phyloP scores from a whole-genome alignment of 2,329 filamentous ascomycete genomes.

The Lojkania enalia region DNA sequence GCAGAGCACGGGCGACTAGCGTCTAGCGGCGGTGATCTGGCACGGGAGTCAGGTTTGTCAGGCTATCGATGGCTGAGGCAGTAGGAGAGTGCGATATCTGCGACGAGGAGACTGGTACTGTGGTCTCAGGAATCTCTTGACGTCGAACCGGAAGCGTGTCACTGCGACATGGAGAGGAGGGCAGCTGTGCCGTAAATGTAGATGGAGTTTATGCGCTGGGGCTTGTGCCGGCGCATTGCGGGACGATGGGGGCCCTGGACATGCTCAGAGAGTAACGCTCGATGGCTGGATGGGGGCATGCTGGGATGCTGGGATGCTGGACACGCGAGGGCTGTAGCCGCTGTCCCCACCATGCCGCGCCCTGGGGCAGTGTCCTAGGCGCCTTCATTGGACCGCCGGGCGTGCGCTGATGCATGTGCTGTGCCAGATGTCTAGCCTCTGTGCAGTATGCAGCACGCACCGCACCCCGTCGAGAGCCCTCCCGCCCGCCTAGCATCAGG shows the following conservation, averaged over 20 bases:
- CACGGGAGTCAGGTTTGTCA: slow-evolving; percentile 12
- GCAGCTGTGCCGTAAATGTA: slow-evolving; percentile 37
- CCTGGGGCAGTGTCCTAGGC: not conserved
- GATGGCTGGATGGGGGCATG: too few relatives aligned
- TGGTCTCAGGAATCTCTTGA: slow-evolving; percentile 31
- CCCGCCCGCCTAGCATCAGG: too few relatives aligned
- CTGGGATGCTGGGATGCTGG: not conserved
- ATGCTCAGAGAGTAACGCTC: too few relatives aligned
- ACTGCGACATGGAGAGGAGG: slow-evolving; percentile 32
- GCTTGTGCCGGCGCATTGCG: not conserved
- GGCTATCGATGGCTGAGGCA: slow-evolving; percentile 26
- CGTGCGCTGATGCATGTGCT: slow-evolving; percentile 25
- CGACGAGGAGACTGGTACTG: slow-evolving; percentile 27
- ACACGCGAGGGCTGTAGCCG: slow-evolving; percentile 13
- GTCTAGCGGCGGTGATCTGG: slow-evolving; percentile 1
- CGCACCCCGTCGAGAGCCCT: slow-evolving; percentile 6
- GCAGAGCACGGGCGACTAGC: slow-evolving; percentile 8
- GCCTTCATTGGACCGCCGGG: slow-evolving; percentile 3
- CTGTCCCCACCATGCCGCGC: slow-evolving; percentile 10
- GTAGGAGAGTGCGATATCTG: slow-evolving; percentile 14
- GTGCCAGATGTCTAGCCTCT: slow-evolving; percentile 24
- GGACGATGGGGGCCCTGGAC: slow-evolving; percentile 1
- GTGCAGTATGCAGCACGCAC: slow-evolving; percentile 13
- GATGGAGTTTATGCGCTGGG: slow-evolving; percentile 39
- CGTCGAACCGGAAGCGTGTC: slow-evolving; percentile 43